Conservation (phyloP, 805 yeast genomes). For the Yamadazyma olivae region DNA sequence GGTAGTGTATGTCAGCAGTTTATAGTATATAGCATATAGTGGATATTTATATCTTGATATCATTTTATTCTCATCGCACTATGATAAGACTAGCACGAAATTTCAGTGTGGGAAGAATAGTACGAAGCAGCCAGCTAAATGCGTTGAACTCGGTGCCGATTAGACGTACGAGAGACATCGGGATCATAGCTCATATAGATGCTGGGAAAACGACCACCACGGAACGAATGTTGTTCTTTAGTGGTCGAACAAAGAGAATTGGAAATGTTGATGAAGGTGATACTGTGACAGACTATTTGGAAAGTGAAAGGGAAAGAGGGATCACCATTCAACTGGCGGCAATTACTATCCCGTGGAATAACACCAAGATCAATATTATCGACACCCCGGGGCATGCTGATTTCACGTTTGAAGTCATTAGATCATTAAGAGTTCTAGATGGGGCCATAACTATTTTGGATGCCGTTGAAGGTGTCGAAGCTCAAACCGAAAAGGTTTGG, state of each 20-base stretch:
- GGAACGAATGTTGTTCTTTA: constrained; percentile 87
- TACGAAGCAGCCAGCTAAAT: too few species aligned
- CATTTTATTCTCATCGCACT: too few species aligned
- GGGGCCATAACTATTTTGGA: constrained; percentile 93
- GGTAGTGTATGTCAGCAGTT: too few species aligned
- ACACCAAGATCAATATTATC: constrained; percentile 74
- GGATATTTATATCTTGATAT: too few species aligned
- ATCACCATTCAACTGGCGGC: constrained; percentile 97
- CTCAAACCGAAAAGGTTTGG: constrained; percentile 98
- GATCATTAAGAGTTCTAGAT: constrained; percentile 87
- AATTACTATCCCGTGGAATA: constrained; percentile 83
- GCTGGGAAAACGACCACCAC: constrained; percentile 99
- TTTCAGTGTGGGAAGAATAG: too few species aligned
- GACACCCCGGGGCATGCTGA: constrained; percentile 99
- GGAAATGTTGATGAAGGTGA: constrained; percentile 98
- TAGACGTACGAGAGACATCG: constrained; percentile 70
- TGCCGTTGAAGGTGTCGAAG: constrained; percentile 97
- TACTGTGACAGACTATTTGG: constrained; percentile 88
- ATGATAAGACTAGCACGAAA: too few species aligned
- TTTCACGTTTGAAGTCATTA: constrained; percentile 88
- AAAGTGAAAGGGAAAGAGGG: constrained; percentile 89
- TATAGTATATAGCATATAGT: too few species aligned
- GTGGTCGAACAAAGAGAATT: constrained; percentile 74
- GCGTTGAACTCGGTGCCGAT: constrained; percentile 26
- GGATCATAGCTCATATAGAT: constrained; percentile 98